Conservation (phyloP, 2,329 filamentous ascomycete genomes). For the Dendryphion nanum region DNA sequence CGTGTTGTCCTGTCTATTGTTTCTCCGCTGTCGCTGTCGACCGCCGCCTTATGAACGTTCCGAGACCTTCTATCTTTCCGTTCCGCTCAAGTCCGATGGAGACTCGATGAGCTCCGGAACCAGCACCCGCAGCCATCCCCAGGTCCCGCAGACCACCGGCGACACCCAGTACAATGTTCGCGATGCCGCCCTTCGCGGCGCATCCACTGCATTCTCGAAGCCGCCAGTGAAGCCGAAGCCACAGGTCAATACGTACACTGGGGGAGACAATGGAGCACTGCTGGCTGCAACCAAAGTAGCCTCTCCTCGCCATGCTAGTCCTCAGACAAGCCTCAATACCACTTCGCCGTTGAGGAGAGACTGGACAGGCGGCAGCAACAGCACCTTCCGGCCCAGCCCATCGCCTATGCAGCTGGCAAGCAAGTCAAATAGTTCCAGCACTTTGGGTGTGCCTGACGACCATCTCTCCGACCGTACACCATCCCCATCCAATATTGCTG, state of each 20-base stretch:
- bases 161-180: conserved; percentile 38
- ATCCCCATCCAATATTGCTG: conserved; percentile 62
- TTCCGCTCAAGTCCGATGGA: conserved; percentile 31
- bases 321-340: conserved; percentile 12
- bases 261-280: conserved; percentile 43
- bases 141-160: conserved; percentile 28
- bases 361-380: conserved; percentile 30
- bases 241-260: conserved; percentile 39
- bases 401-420: conserved; percentile 22
- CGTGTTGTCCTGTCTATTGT: too few species aligned
- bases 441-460: conserved; percentile 28
- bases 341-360: conserved; percentile 25
- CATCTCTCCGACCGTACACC: conserved; percentile 33
- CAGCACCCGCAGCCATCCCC: conserved; percentile 24
- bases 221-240: conserved; percentile 43
- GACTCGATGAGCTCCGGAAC: conserved; percentile 35
- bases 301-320: conserved; percentile 17
- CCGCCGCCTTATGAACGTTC: too few species aligned
- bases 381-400: conserved; percentile 15
- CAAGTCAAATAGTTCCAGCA: conserved; percentile 29
- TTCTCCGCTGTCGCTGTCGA: too few species aligned
- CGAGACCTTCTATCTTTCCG: conserved; percentile 8
- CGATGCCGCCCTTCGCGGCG: conserved; percentile 50
- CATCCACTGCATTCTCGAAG: conserved; percentile 49
- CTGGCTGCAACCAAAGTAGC: conserved; percentile 46